Conservation (phyloP, 2,329 filamentous ascomycete genomes). For the Beauveria bassiana region DNA sequence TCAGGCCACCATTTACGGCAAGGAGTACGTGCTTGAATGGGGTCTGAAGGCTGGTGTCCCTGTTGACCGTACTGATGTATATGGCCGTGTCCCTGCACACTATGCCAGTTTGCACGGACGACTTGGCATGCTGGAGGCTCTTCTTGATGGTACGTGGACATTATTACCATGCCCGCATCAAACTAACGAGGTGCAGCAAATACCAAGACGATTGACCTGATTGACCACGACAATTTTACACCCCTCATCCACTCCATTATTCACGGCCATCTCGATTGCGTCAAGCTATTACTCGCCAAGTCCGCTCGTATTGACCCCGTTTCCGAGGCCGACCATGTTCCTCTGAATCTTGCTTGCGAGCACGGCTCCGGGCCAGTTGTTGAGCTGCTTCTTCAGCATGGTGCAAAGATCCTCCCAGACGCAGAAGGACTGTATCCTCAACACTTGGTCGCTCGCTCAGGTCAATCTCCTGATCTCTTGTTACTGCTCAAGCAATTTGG, state of each 20-base stretch:
- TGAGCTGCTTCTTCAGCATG: slow-evolving; percentile 71
- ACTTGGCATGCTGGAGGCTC: slow-evolving; percentile 69
- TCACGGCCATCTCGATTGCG: slow-evolving; percentile 73
- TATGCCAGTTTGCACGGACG: slow-evolving; percentile 95
- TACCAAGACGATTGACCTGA: slow-evolving; percentile 70
- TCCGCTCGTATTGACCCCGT: slow-evolving; percentile 80
- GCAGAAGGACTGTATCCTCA: slow-evolving; percentile 96
- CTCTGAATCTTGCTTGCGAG: slow-evolving; percentile 89
- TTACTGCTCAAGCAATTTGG: slow-evolving; percentile 76
- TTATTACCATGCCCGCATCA: not conserved
- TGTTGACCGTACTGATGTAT: slow-evolving; percentile 78
- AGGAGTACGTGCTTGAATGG: slow-evolving; percentile 66
- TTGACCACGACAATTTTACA: slow-evolving; percentile 96
- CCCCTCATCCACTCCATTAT: slow-evolving; percentile 93
- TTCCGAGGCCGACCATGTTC: slow-evolving; percentile 85
- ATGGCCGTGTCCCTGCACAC: slow-evolving; percentile 86
- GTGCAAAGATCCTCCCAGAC: slow-evolving; percentile 79
- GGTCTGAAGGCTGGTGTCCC: slow-evolving; percentile 71
- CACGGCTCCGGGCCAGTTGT: slow-evolving; percentile 82
- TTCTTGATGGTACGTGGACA: slow-evolving; percentile 51
- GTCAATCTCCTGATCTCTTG: slow-evolving; percentile 71
- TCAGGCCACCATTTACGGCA: slow-evolving; percentile 92
- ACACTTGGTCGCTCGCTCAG: slow-evolving; percentile 86
- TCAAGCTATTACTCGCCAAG: slow-evolving; percentile 65
- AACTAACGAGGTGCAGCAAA: slow-evolving; percentile 39